Evolutionary conservation across 192 early-diverging fungal species (phyloP).

Genomic region (Anaeromyces robustus): DNA sequence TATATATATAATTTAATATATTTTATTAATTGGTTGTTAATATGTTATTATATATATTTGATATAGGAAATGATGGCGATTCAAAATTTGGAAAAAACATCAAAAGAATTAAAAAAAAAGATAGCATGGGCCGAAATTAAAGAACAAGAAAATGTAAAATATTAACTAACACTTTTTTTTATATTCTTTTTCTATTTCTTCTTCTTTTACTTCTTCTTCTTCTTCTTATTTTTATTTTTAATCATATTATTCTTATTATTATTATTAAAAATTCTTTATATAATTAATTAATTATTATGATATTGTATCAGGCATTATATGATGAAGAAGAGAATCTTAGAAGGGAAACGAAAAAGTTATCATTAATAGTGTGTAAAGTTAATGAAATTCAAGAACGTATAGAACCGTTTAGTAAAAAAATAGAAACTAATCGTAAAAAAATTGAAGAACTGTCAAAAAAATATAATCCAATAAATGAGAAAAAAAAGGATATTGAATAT

Average conservation of each 20-base stretch:
- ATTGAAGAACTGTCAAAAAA: neutral
- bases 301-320: too few species aligned
- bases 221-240: too few species aligned
- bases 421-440: neutral
- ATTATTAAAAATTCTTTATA: too few species aligned
- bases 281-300: too few species aligned
- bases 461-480: neutral
- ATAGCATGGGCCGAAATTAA: constrained; percentile 62
- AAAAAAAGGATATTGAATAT: neutral
- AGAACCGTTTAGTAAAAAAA: neutral
- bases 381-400: constrained; percentile 27
- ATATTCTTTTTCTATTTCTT: too few species aligned
- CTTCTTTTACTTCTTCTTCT: too few species aligned
- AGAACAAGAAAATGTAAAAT: constrained; percentile 20
- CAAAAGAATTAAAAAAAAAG: constrained; percentile 50
- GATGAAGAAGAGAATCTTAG: neutral
- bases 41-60: too few species aligned
- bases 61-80: neutral
- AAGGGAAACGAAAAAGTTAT: constrained; percentile 3
- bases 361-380: constrained; percentile 26
- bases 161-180: too few species aligned
- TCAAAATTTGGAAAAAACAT: constrained; percentile 39
- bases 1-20: too few species aligned
- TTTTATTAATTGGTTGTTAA: too few species aligned
- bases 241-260: too few species aligned